Conservation (phyloP, 805 yeast genomes). For the Metschnikowia kofuensis region DNA sequence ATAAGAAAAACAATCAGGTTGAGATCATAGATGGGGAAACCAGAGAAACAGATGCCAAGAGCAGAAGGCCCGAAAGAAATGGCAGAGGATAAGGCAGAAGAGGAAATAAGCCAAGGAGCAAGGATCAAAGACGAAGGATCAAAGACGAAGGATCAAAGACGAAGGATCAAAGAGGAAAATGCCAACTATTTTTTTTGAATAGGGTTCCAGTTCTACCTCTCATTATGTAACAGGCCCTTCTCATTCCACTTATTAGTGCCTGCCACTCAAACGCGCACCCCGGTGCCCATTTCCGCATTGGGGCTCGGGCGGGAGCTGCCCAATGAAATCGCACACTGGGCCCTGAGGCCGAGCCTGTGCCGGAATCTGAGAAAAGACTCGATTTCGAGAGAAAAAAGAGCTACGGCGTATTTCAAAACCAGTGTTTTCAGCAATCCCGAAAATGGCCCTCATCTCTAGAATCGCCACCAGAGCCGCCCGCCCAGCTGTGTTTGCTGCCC, state of each 20-base stretch:
- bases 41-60: no score
- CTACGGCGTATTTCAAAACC: not conserved
- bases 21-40: no score
- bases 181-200: no score
- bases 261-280: not conserved
- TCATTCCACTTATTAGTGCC: no score
- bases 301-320: constrained; percentile 1
- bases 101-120: no score
- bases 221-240: no score
- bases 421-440: constrained; percentile 13
- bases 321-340: constrained; percentile 16
- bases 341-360: constrained; percentile 13
- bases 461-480: constrained; percentile 43
- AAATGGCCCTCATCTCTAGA: constrained; percentile 43
- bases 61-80: no score
- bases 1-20: no score
- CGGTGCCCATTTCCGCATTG: not conserved
- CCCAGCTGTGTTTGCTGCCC: constrained; percentile 40
- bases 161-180: no score
- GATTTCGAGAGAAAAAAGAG: constrained; percentile 7
- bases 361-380: constrained; percentile 7
- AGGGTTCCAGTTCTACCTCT: not conserved
- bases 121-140: no score
- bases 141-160: no score
- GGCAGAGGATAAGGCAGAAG: not conserved